A percentile compares a stretch with the other conserved stretches of the same genome.
Conservation (phyloP, 441 rosid genomes). For the Adansonia gregorii region DNA sequence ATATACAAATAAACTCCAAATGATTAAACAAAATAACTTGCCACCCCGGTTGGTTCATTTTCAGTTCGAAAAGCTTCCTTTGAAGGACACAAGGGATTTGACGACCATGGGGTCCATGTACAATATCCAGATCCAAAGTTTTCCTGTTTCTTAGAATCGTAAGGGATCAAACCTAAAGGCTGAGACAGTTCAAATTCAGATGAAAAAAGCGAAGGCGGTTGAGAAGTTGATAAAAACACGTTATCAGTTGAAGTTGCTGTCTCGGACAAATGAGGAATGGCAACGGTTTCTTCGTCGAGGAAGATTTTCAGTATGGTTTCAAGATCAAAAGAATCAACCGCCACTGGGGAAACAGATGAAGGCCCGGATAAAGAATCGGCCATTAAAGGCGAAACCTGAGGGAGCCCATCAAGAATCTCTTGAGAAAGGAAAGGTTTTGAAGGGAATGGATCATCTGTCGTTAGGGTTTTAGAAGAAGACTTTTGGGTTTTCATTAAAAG, state of each 20-base stretch:
- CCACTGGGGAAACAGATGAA: not conserved
- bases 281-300: not conserved
- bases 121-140: not conserved
- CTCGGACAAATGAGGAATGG: not conserved
- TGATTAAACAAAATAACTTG: constrained; percentile 31
- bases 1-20: not conserved
- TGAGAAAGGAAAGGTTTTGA: not conserved
- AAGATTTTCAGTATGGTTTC: not conserved
- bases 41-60: constrained; percentile 51
- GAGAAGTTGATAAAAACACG: not conserved
- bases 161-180: not conserved
- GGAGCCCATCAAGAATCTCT: not conserved
- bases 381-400: not conserved
- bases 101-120: not conserved
- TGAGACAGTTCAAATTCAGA: not conserved
- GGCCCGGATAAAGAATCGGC: constrained; percentile 1
- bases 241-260: too few relatives aligned
- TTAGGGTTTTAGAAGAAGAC: not conserved
- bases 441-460: not conserved
- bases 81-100: not conserved
- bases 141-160: not conserved
- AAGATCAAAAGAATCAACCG: not conserved
- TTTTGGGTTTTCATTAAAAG: constrained; percentile 4
- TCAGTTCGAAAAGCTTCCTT: not conserved
- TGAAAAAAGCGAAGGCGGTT: not conserved